Evolutionary conservation across 495 filamentous ascomycete species (phyloP), one percentile per base, ranked within the genome.

Genomic region (Aspergillus avenaceus): DNA sequence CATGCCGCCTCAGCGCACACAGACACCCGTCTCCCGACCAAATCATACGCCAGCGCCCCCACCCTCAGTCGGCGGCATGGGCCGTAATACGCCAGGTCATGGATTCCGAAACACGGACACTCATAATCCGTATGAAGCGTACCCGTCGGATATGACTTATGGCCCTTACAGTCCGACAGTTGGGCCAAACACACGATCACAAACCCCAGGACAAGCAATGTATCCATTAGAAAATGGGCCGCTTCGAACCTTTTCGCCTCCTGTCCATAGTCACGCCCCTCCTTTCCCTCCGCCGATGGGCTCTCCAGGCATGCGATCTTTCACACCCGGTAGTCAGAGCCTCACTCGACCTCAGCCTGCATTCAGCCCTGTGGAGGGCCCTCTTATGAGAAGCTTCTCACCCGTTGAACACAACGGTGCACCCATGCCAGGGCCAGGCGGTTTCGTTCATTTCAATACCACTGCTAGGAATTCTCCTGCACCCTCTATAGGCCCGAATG

Each of bases 361-460:
- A 28, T 53, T 32, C 29, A 44, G 27, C 25, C 22, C 34, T 34
- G 44, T 49, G 27, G 40, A 54, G 9, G 41, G 40, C 18, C 25
- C 40, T 9, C 24, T 48, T 0, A 32, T 19, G 16, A 27, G 52
- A 41, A 49, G 27, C 18, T 44, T 48, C 21, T 50, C 52, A 13
- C 55, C 49, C 26, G 41, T 50, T n/a, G 53, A 29, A 44, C 28
- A 28, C 6, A 47, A 44, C 22, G 53, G 36, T 18, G 43, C 54
- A 21, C 42, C 52, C 6, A 27, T 34, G 34, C 38, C 50, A 21
- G 45, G 34, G 19, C 58, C 50, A 14, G 46, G 29, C 24, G 58
- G 52, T 8, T 71, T 70, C 28, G 22, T 54, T n/a, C 59, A 68
- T n/a, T 73, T 63, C 45, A 52, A 46, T 34, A 16, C 47, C 7